Conservation (phyloP, 768 basidiomycete species). For the Leccinum disarticulatum region DNA sequence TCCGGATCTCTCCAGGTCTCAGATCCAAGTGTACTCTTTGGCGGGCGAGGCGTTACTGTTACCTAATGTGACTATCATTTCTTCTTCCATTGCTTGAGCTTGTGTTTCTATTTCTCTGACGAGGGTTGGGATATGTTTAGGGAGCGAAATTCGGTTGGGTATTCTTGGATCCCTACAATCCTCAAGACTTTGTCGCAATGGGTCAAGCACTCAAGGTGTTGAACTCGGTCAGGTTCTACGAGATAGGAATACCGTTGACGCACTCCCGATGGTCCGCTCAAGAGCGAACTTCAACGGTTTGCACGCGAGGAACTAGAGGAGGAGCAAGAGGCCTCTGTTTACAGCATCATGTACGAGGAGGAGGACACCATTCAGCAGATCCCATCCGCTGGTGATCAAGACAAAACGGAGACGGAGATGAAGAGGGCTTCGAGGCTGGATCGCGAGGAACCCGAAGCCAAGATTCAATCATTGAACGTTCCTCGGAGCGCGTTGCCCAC, state of each 20-base stretch:
- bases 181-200: too few relatives aligned
- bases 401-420: constrained; percentile 40
- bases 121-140: too few relatives aligned
- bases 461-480: constrained; percentile 40
- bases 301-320: constrained; percentile 32
- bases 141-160: too few relatives aligned
- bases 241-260: too few relatives aligned
- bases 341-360: constrained; percentile 34
- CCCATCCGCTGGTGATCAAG: constrained; percentile 34
- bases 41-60: constrained; percentile 71
- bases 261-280: constrained; percentile 69
- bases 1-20: constrained; percentile 64
- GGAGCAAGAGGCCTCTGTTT: constrained; percentile 25
- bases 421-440: constrained; percentile 43
- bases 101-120: too few relatives aligned
- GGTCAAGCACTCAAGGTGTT: too few relatives aligned
- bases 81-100: background rate
- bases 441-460: constrained; percentile 52
- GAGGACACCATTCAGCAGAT: constrained; percentile 26
- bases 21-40: constrained; percentile 85
- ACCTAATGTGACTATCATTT: constrained; percentile 63
- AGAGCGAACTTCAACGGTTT: constrained; percentile 59
- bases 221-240: too few relatives aligned
- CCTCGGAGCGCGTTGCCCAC: constrained; percentile 30
- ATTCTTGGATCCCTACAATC: too few relatives aligned